Percentiles rank a stretch among this genome's conserved stretches.
Evolutionary conservation across 306 rosid species (phyloP).

Genomic region (Rosa rugosa): DNA sequence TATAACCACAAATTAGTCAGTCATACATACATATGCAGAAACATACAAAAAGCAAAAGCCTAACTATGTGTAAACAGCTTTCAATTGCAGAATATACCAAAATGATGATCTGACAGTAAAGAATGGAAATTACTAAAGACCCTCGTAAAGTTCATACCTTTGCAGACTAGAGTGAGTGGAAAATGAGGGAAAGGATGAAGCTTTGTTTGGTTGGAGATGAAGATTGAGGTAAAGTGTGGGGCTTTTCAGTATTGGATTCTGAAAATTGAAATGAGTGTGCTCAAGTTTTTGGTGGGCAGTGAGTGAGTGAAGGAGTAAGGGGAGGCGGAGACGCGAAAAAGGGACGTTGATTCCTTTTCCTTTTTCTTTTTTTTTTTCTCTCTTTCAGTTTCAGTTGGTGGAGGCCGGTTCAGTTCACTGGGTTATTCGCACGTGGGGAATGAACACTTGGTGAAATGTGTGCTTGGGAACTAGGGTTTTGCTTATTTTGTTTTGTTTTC

Average conservation of each 20-base stretch:
- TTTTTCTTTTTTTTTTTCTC: too few species aligned
- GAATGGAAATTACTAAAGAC: background rate
- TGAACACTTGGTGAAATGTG: background rate
- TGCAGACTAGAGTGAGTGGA: background rate
- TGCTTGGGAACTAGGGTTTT: background rate
- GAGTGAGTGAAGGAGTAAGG: slow-evolving; percentile 6
- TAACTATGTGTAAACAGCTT: background rate
- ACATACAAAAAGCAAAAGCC: background rate
- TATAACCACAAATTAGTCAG: background rate
- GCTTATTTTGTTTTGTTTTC: too few species aligned
- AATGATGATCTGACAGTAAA: background rate
- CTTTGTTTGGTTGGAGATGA: slow-evolving; percentile 15
- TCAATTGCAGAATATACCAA: background rate
- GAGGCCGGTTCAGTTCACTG: background rate
- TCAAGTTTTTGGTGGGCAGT: background rate
- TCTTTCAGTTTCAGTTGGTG: background rate
- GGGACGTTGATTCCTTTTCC: background rate
- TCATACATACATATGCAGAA: background rate
- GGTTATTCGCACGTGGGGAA: background rate
- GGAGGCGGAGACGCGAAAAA: slow-evolving; percentile 17
- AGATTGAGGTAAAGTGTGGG: background rate
- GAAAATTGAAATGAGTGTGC: background rate
- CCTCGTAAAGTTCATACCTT: slow-evolving; percentile 12
- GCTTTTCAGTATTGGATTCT: background rate
- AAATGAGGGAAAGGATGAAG: background rate